Percentiles rank a stretch among this genome's conserved stretches.
These are phyloP conservation scores for Trifolium pratense DNA, from an alignment of 306 rosid genomes.

Conservation along the genomic window DNA sequence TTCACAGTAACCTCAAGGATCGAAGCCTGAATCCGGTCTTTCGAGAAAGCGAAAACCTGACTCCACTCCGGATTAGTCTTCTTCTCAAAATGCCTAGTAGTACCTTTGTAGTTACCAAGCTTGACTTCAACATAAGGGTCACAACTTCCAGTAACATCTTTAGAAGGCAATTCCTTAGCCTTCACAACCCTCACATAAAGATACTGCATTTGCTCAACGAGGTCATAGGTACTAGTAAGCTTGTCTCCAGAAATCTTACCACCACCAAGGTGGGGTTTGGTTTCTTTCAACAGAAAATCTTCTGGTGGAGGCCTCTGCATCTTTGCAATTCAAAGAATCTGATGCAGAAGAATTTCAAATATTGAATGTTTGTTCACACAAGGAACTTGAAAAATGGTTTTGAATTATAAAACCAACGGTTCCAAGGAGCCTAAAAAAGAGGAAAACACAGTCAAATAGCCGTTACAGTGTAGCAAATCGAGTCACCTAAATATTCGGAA, in stretches of 20 bases:
- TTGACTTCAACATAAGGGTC: constrained; percentile 91
- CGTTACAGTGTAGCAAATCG: constrained; percentile 54
- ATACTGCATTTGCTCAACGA: constrained; percentile 99
- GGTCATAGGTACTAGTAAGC: constrained; percentile 91
- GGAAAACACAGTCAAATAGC: constrained; percentile 60
- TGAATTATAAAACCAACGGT: constrained; percentile 51
- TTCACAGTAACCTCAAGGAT: constrained; percentile 84
- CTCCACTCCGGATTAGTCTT: constrained; percentile 90
- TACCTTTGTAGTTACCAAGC: constrained; percentile 93
- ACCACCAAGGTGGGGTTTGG: constrained; percentile 96
- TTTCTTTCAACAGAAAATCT: constrained; percentile 91
- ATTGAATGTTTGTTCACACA: constrained; percentile 14
- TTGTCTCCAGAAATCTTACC: constrained; percentile 91
- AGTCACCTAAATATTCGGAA: constrained; percentile 57
- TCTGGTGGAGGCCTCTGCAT: constrained; percentile 96
- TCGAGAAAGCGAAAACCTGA: constrained; percentile 92
- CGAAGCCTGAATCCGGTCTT: constrained; percentile 87
- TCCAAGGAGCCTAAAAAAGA: constrained; percentile 60
- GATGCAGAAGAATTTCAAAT: constrained; percentile 27
- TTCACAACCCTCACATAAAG: constrained; percentile 94
- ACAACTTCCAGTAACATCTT: constrained; percentile 92
- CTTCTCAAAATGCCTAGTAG: constrained; percentile 96
- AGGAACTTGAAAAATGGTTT: constrained; percentile 19
- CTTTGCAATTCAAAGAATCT: constrained; percentile 48
- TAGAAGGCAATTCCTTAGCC: constrained; percentile 81